Conservation (phyloP, 805 yeast species). For the Candida caryicola region DNA sequence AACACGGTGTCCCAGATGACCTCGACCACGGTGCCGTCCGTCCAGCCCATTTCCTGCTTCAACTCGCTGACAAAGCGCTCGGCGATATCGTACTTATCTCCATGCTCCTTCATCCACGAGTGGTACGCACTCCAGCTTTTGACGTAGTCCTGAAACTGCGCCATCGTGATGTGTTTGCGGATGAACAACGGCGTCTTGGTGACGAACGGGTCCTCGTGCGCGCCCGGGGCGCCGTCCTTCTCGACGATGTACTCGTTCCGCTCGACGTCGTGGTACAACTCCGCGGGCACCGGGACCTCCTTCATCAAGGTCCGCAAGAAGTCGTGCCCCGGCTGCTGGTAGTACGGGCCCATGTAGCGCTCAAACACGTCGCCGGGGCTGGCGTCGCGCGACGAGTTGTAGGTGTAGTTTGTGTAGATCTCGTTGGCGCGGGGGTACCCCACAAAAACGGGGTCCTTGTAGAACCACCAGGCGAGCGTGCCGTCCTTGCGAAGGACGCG, state of each 20-base stretch:
- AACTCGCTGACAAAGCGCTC: constrained; percentile 47
- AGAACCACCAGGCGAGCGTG: constrained; percentile 67
- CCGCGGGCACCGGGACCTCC: constrained; percentile 34
- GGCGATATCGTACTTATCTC: constrained; percentile 42
- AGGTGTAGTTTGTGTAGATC: constrained; percentile 50
- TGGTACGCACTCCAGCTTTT: constrained; percentile 41
- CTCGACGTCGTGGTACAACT: constrained; percentile 21
- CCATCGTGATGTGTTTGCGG: constrained; percentile 16
- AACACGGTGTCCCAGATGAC: constrained; percentile 57
- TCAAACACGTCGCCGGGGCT: constrained; percentile 24
- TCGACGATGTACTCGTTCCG: constrained; percentile 21
- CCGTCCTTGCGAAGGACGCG: constrained; percentile 58
- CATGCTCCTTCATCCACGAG: constrained; percentile 34
- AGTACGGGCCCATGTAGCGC: constrained; percentile 46
- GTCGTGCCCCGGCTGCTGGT: constrained; percentile 49
- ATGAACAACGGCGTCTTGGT: constrained; percentile 22
- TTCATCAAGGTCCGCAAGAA: constrained; percentile 34
- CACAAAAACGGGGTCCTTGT: constrained; percentile 66
- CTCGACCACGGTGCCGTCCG: constrained; percentile 38
- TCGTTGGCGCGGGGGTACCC: constrained; percentile 53
- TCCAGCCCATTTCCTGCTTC: constrained; percentile 44
- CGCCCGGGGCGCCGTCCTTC: constrained; percentile 13
- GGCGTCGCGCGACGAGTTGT: constrained; percentile 21
- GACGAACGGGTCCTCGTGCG: constrained; percentile 7
- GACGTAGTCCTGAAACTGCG: constrained; percentile 24